Evolutionary conservation across 1,139 yeast genomes (phyloP).

Genomic region (Candida labiduridarum): DNA sequence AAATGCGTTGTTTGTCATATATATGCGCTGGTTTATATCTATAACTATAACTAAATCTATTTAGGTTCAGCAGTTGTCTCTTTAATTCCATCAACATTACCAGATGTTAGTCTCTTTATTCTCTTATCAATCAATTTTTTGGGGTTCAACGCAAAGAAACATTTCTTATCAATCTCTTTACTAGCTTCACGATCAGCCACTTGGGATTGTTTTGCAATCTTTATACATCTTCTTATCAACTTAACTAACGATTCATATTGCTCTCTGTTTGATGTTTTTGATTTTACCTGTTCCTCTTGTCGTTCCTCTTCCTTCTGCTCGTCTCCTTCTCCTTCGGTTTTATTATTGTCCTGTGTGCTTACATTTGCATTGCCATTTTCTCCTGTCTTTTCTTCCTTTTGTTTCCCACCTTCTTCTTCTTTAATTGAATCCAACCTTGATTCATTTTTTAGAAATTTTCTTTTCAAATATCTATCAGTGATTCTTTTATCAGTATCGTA

Average conservation of each 20-base stretch:
- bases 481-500: slow-evolving; percentile 65
- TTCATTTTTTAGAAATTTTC: slow-evolving; percentile 46
- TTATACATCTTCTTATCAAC: slow-evolving; percentile 53
- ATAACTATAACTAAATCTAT: neutral
- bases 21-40: neutral
- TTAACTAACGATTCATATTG: slow-evolving; percentile 47
- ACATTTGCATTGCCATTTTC: slow-evolving; percentile 12
- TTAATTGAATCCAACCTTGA: slow-evolving; percentile 16
- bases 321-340: neutral
- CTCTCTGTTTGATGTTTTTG: slow-evolving; percentile 17
- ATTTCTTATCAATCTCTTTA: slow-evolving; percentile 60
- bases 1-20: neutral
- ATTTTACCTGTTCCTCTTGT: slow-evolving; percentile 10
- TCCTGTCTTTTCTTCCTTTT: slow-evolving; percentile 11
- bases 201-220: slow-evolving; percentile 40
- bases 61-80: slow-evolving; percentile 4
- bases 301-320: slow-evolving; percentile 12
- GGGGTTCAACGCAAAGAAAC: slow-evolving; percentile 66
- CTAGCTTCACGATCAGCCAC: slow-evolving; percentile 63
- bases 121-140: slow-evolving; percentile 48
- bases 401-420: slow-evolving; percentile 16
- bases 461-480: slow-evolving; percentile 63
- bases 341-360: too few species aligned
- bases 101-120: slow-evolving; percentile 22
- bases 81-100: neutral